Conservation (phyloP, 2,329 filamentous ascomycete genomes). For the Zymoseptoria passerinii region DNA sequence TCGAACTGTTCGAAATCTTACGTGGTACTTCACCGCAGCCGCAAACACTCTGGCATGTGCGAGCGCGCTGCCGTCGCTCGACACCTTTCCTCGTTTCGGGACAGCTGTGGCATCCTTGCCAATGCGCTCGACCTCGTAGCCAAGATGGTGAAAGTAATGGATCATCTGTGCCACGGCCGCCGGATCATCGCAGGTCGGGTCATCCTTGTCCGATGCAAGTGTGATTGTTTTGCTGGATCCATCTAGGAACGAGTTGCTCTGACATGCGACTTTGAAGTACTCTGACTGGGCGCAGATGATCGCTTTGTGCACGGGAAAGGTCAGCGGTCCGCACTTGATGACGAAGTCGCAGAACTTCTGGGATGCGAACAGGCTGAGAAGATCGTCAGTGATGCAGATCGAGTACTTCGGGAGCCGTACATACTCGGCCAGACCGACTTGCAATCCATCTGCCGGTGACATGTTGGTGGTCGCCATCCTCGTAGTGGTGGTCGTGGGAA, state of each 20-base stretch:
- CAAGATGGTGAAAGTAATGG: conserved; percentile 23
- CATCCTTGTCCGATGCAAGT: conserved; percentile 8
- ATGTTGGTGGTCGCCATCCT: too few relatives aligned
- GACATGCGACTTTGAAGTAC: conserved; percentile 10
- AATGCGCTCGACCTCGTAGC: conserved; percentile 9
- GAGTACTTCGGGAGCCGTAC: too few relatives aligned
- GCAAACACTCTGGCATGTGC: conserved; percentile 18
- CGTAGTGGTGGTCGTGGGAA: too few relatives aligned
- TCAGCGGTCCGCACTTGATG: conserved; percentile 13
- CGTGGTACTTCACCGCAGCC: conserved; percentile 13
- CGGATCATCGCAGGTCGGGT: conserved; percentile 18
- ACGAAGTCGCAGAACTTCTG: conserved; percentile 12
- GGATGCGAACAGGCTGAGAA: not conserved
- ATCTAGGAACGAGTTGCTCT: conserved; percentile 5
- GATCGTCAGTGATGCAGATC: not conserved
- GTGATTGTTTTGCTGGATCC: conserved; percentile 11
- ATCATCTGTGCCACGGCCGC: conserved; percentile 22
- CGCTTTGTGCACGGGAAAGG: conserved; percentile 16
- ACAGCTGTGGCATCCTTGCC: too few relatives aligned
- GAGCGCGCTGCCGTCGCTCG: conserved; percentile 2
- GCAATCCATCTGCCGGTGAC: too few relatives aligned
- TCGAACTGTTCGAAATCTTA: too few relatives aligned
- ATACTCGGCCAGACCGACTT: not conserved
- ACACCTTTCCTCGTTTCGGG: not conserved
- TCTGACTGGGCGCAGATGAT: conserved; percentile 18